These are phyloP conservation scores for Geranomyces michiganensis DNA, from an alignment of 192 early-diverging fungal genomes.

Conservation along the genomic window DNA sequence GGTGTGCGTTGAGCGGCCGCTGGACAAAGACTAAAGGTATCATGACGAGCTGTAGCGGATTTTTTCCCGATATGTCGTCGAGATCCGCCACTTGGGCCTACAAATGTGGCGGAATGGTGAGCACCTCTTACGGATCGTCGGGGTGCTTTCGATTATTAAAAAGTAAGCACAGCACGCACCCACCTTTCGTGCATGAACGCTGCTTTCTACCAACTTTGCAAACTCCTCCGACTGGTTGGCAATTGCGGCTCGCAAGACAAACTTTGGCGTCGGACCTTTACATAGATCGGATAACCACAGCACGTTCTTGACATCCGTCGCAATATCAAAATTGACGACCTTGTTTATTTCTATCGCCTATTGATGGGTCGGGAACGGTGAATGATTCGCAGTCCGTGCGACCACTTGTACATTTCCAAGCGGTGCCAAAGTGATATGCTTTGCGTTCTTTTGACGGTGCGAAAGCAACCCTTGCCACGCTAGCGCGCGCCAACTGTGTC, in stretches of 20 bases:
- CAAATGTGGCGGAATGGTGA: neutral
- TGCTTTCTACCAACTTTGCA: neutral
- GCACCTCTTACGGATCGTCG: neutral
- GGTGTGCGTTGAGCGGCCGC: neutral
- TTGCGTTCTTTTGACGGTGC: neutral
- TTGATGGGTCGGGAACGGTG: neutral
- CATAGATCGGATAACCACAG: neutral
- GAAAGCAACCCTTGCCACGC: neutral
- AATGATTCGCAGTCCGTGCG: neutral
- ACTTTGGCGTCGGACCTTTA: neutral
- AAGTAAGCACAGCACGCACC: neutral
- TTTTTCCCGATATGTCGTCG: neutral
- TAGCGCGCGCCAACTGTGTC: neutral
- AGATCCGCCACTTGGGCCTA: neutral
- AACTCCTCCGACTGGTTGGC: neutral
- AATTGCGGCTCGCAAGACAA: neutral
- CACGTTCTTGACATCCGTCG: neutral
- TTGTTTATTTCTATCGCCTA: neutral
- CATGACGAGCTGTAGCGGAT: neutral
- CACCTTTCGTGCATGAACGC: neutral
- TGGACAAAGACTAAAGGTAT: neutral
- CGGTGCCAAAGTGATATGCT: neutral
- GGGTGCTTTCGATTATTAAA: neutral
- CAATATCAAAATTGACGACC: constrained; percentile 1
- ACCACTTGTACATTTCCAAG: neutral